A percentile compares a stretch with the other conserved stretches of the same genome.
Evolutionary conservation across 495 filamentous ascomycete genomes (phyloP).

Genomic region (Penicillium roqueforti): DNA sequence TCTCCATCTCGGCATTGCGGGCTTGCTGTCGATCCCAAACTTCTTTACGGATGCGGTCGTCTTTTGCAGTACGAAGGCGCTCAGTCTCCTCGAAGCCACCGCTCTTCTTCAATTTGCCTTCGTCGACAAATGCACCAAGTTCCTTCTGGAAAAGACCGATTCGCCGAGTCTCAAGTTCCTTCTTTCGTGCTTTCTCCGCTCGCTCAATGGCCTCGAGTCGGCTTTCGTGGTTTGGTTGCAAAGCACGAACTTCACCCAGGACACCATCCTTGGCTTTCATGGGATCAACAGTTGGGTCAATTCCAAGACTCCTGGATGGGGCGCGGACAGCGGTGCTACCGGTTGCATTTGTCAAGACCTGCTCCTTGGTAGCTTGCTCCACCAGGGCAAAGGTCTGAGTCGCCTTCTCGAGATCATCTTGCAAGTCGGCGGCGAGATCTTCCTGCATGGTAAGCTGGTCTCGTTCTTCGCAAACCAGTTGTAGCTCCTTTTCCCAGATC

Average conservation of each 20-base stretch:
- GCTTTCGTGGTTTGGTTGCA: conserved; percentile 93
- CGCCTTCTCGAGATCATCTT: conserved; percentile 93
- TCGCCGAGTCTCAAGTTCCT: conserved; percentile 73
- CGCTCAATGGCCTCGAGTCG: conserved; percentile 93
- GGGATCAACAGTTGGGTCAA: conserved; percentile 66
- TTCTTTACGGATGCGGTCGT: conserved; percentile 81
- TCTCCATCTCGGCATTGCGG: conserved; percentile 43
- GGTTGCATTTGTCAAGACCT: conserved; percentile 64
- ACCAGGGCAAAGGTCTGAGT: conserved; percentile 88
- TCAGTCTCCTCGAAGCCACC: conserved; percentile 94
- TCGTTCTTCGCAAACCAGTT: conserved; percentile 89
- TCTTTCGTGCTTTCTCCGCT: conserved; percentile 81
- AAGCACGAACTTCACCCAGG: conserved; percentile 85
- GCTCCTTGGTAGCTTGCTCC: conserved; percentile 93
- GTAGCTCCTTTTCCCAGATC: conserved; percentile 96
- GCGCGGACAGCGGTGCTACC: conserved; percentile 42
- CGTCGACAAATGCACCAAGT: conserved; percentile 80
- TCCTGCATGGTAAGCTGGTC: conserved; percentile 93
- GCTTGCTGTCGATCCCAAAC: conserved; percentile 70
- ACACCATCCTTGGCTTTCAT: conserved; percentile 82
- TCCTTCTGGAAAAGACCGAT: conserved; percentile 86
- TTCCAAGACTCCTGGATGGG: conserved; percentile 57
- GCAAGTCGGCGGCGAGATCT: conserved; percentile 83
- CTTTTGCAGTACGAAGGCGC: conserved; percentile 74
- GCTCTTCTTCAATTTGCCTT: conserved; percentile 90